Evolutionary conservation across 306 rosid species (phyloP).

Genomic region (Citrullus colocynthis): DNA sequence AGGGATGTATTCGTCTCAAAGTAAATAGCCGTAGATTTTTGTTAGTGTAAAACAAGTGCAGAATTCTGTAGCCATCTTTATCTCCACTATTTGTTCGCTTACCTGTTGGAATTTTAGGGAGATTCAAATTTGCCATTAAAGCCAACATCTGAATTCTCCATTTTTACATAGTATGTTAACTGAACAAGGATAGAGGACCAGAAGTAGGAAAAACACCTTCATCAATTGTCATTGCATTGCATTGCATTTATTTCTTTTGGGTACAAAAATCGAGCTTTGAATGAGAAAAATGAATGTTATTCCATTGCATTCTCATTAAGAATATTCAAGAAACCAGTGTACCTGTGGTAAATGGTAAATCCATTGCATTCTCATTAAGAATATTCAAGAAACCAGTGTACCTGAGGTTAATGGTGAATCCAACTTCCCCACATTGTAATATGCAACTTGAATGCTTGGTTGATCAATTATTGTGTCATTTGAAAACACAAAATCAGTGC

Average conservation of each 20-base stretch:
- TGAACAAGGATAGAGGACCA: not conserved
- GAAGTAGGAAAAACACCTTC: not conserved
- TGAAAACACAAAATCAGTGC: conserved; percentile 34
- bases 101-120: not conserved
- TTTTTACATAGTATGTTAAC: not conserved
- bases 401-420: conserved; percentile 50
- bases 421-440: conserved; percentile 32
- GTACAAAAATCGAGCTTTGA: not conserved
- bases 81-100: too few relatives aligned
- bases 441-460: conserved; percentile 48
- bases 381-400: conserved; percentile 19
- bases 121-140: not conserved
- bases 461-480: conserved; percentile 41
- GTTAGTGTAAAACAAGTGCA: too few relatives aligned
- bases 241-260: not conserved
- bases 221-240: not conserved
- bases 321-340: conserved; percentile 12
- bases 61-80: too few relatives aligned
- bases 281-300: not conserved
- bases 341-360: conserved; percentile 52
- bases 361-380: not conserved
- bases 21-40: not conserved
- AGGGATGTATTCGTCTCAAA: not conserved
- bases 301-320: not conserved
- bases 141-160: not conserved